Evolutionary conservation across 2,329 filamentous ascomycete genomes (phyloP), one percentile per base, ranked within the genome.

Genomic region (Cladobotryum protrusum): DNA sequence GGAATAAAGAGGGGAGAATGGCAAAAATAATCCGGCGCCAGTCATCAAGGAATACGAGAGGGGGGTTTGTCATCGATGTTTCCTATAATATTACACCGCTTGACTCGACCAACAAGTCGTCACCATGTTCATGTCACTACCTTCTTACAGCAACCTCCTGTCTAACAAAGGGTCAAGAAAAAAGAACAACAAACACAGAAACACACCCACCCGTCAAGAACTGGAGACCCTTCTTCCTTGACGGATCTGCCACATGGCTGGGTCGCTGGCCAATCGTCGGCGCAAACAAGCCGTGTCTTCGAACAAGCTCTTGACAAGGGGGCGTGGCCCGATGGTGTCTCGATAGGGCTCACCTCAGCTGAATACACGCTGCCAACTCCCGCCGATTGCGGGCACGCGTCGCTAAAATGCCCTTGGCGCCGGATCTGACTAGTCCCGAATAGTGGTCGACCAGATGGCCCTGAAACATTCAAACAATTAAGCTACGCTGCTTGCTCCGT

Each of bases 261-360:
- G 40, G 12, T 34, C 20, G 29, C 48, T 20, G 52, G 41, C 63
- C 64, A 66, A 66, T 66, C 44, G 50, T 44, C 39, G 43, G 24
- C 47, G 40, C 54, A 50, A 52, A 43, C 44, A 24, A 37, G 53
- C 60, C 56, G 57, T 55, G 59, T 55, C 54, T 47, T 49, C 48
- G 59, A 66, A 62, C 60, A 63, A 62, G 55, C 59, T 61, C 56
- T 54, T 45, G 52, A 52, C 61, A 57, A 50, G 61, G 58, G 42
- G 45, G 36, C 43, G 33, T 34, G 47, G 45, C 35, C 36, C 37
- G 13, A 44, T 40, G 48, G 52, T 48, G 54, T 39, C 50, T 55
- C 34, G 57, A 58, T 67, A 63, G 59, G 63, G 64, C 64, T 68
- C 65, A 68, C 63, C 63, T 68, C 66, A 68, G 66, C 66, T 68